Evolutionary conservation across 177 flowering plant species (phyloP), one percentile per base, ranked within the genome.

Genomic region (Telopea speciosissima): DNA sequence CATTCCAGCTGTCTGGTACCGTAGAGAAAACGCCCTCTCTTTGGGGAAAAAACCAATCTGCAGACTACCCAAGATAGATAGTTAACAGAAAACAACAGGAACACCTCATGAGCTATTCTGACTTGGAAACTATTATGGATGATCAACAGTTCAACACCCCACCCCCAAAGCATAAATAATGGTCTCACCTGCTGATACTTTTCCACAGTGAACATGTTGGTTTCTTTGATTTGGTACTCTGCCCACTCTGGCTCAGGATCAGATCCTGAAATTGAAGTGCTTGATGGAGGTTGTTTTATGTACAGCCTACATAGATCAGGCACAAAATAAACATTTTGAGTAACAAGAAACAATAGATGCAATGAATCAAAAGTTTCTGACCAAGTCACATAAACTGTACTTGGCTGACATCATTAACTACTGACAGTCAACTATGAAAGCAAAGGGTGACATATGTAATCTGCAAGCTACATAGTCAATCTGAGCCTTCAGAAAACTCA

Each of bases 1-100:
- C 99, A 95, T 95, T 72, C 97, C 97, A 69, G 97, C 97, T 36
- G 97, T 92, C 78, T 88, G 97, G 78, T 95, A 95, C 74, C 97
- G 76, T 52, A 95, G 78, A 69, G 97, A 79, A 82, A 88, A 95
- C 58, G 99, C 99, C 79, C 76, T 89, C 79, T 90, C 93, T 24
- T 80, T 70, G 19, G 92, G 89, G 71, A 95, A 92, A 76, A 90
- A 88, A 11, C 97, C 90, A 78, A 95, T 85, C 97, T 92, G 96
- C 81, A 83, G 72, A 79, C 93, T 87, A 87, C 82, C 77, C 68
- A 80, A 66, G 74, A 74, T 69, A 68, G 78, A 77, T 63, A 72
- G 74, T 82, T 73, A 80, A 36, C 9, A 66, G 56, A 71, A 79
- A 80, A 69, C 68, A 78, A 67, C 5, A 24, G 2, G 49, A 58